These are phyloP conservation scores for Cardiospermum halicacabum DNA, from an alignment of 345 rosid genomes.

Conservation along the genomic window DNA sequence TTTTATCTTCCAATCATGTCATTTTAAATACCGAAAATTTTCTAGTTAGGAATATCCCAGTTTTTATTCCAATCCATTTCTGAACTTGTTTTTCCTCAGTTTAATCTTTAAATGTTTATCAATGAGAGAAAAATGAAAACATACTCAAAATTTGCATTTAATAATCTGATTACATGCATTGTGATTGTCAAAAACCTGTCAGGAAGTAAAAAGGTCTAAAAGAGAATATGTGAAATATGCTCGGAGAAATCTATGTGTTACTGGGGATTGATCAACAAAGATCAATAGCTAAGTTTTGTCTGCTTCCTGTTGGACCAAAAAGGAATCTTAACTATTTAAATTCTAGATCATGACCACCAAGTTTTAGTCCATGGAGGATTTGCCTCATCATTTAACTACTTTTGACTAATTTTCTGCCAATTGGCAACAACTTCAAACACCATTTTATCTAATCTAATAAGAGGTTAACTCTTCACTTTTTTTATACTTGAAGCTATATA, in stretches of 20 bases:
- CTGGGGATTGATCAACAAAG: neutral
- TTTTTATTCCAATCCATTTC: too few relatives aligned
- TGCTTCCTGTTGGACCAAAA: neutral
- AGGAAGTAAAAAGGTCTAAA: neutral
- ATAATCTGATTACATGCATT: neutral
- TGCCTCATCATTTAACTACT: slow-evolving; percentile 6
- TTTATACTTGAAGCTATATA: neutral
- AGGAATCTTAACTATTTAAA: slow-evolving; percentile 28
- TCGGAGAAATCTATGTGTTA: slow-evolving; percentile 18
- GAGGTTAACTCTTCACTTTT: slow-evolving; percentile 16
- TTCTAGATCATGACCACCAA: slow-evolving; percentile 17
- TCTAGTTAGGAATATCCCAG: too few relatives aligned
- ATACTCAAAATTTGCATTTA: too few relatives aligned
- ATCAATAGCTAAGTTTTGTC: slow-evolving; percentile 23
- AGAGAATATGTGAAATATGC: slow-evolving; percentile 9
- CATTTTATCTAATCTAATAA: slow-evolving; percentile 9
- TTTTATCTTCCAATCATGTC: too few relatives aligned
- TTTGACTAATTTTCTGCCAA: slow-evolving; percentile 22
- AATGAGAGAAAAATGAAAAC: too few relatives aligned
- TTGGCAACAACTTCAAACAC: slow-evolving; percentile 19
- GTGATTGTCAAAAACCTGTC: neutral
- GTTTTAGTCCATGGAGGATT: slow-evolving; percentile 13
- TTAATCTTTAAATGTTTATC: too few relatives aligned
- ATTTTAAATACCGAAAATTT: too few relatives aligned
- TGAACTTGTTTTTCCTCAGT: too few relatives aligned